These are phyloP conservation scores for Lactifluus hygrophoroides DNA, from an alignment of 768 basidiomycete genomes.

Conservation along the genomic window DNA sequence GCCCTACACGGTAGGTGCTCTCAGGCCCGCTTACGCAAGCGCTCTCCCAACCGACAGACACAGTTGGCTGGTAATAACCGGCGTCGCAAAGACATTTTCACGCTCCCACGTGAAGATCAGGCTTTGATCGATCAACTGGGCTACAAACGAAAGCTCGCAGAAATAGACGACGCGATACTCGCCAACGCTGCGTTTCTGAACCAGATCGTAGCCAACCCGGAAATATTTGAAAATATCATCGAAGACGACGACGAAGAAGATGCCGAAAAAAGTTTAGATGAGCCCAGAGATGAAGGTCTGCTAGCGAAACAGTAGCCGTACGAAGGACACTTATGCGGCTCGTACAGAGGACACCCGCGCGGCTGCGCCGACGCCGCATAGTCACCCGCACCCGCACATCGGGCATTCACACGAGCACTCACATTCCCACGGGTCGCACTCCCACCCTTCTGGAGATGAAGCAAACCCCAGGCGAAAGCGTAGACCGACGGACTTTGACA, in stretches of 20 bases:
- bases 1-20: conserved; percentile 54
- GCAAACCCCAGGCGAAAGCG: conserved; percentile 26
- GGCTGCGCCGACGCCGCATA: conserved; percentile 22
- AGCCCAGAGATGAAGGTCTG: conserved; percentile 3
- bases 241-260: conserved; percentile 26
- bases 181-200: conserved; percentile 73
- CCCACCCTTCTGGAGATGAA: conserved; percentile 18
- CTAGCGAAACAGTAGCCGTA: not conserved
- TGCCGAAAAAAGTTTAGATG: conserved; percentile 21
- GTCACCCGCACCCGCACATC: conserved; percentile 14
- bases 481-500: conserved; percentile 61
- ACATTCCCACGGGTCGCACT: conserved; percentile 24
- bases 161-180: conserved; percentile 72
- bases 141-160: conserved; percentile 70
- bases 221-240: conserved; percentile 64
- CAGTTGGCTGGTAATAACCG: conserved; percentile 53
- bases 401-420: conserved; percentile 31
- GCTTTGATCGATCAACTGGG: conserved; percentile 58
- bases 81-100: conserved; percentile 70
- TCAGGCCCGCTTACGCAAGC: not conserved
- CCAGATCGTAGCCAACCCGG: conserved; percentile 66
- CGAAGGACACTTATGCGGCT: not conserved
- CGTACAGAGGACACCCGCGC: not conserved
- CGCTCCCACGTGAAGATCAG: conserved; percentile 60
- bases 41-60: not conserved